Conservation (phyloP, 1,139 yeast species). For the Geotrichum aggregatum region DNA sequence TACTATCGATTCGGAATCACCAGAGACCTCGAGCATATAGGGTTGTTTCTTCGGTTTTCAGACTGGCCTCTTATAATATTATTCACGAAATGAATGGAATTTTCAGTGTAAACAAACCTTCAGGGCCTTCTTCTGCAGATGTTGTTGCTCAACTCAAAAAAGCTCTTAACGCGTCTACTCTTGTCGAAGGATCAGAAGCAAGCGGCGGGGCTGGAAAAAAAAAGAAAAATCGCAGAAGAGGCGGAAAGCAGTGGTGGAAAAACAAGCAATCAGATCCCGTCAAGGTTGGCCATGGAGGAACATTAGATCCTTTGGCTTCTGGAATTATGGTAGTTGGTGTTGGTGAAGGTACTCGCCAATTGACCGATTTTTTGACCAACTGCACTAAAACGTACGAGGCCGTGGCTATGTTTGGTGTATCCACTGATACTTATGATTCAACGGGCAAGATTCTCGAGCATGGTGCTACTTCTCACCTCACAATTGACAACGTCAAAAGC, state of each 20-base stretch:
- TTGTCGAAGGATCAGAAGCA: constrained; percentile 44
- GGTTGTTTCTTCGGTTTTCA: too few relatives aligned
- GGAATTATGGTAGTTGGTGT: constrained; percentile 91
- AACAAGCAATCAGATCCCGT: constrained; percentile 31
- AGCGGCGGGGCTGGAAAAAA: constrained; percentile 12
- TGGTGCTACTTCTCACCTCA: constrained; percentile 56
- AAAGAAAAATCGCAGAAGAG: constrained; percentile 27
- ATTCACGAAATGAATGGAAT: constrained; percentile 57
- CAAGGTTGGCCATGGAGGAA: constrained; percentile 98
- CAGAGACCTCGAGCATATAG: too few relatives aligned
- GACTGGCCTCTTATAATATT: too few relatives aligned
- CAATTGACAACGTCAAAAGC: constrained; percentile 48
- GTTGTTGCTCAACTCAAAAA: constrained; percentile 63
- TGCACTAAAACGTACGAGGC: constrained; percentile 74
- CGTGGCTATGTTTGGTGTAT: constrained; percentile 77
- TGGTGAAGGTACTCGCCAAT: constrained; percentile 80
- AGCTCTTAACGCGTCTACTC: constrained; percentile 55
- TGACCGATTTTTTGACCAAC: constrained; percentile 62
- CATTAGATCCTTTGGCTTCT: constrained; percentile 89
- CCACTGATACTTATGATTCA: constrained; percentile 90
- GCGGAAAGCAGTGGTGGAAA: constrained; percentile 32
- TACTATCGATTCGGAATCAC: too few relatives aligned
- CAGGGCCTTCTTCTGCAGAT: constrained; percentile 76
- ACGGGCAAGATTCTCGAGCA: constrained; percentile 75
- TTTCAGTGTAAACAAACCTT: constrained; percentile 89